Base-by-base conservation (phyloP, 768 basidiomycete species). In the Vishniacozyma victoriae region DNA sequence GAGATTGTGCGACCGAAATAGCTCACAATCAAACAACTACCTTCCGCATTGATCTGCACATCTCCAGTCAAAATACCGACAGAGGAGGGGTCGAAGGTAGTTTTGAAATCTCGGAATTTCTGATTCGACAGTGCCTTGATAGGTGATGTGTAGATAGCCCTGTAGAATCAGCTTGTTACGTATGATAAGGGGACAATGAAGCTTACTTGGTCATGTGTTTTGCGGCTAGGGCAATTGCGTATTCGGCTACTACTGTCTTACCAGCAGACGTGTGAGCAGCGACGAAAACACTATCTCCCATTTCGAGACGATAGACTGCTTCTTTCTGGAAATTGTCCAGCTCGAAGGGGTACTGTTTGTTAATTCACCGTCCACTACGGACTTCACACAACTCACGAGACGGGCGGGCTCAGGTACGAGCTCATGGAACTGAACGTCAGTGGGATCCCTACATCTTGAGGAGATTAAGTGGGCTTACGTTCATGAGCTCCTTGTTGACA, bases 241-340 rank as follows among this genome's bases (percentile, higher is more conserved):
- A 99, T 67, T 99, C 95, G 0, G 95, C 95, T 6, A 99, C 95
- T 15, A 97, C 95, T 1, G 95, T 99, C 74, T 99, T 99, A 26
- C 95, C 95, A 14, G 95, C 95, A n/a, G 88, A 92, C 3, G 95
- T 99, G 73, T 99, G 95, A 4, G 95, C 95, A 13, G 95, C 95
- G n/a, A 99, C 92, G 69, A 99, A 99, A 15, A 99, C 93, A 12
- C 90, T 93, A 58, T 99, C 88, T 7, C 92, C 95, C 77, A 87
- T 82, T 71, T 99, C 95, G 15, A 99, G 78, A 72, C 95, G 91
- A 72, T 95, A 95, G 5, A 97, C 88, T 1, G 95, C 95, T 69
- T 97, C 90, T 70, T 96, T 97, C 72, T 99, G 95, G 75, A 97
- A 99, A 0, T 85, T 92, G 71, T 99, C 95, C 24, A 99, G 78